Evolutionary conservation across 208 protist genomes (phyloP), one percentile per base, ranked within the genome.

Genomic region (Porcisia deanei): DNA sequence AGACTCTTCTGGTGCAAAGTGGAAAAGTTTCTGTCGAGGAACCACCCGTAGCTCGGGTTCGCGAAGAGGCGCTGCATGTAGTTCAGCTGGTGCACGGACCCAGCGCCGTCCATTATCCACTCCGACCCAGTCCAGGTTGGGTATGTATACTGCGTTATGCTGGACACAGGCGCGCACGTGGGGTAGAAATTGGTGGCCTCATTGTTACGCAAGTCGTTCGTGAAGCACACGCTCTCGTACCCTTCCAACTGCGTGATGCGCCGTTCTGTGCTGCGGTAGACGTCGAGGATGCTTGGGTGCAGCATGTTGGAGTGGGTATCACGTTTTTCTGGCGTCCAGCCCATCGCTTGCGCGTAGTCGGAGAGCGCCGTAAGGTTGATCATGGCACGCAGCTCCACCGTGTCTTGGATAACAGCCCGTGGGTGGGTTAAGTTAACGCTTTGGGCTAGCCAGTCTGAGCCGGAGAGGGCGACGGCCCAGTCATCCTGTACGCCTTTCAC

Each of bases 11-110:
- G 79, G 63, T 87, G 83, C 18, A 72, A 25, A 14, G 82, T 61
- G 5, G 82, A 81, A 72, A 89, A 85, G 57, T 83, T 80, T n/a
- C 49, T 60, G 76, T 93, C 89, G 12, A 87, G 73, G 75, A 88
- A 93, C 86, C 86, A 93, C 10, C 60, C 49, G 66, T 82, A 81
- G 78, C 70, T 89, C 6, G 82, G 83, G 45, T 85, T 90, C n/a
- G 59, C 53, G 39, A 84, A 78, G 12, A 91, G 20, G 14, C 82
- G 75, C 18, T 59, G 71, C 22, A 88, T 57, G 58, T 76, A 71
- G 60, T 86, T 76, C 0, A 68, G 59, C 61, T 90, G 84, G n/a
- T 58, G 75, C 5, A 58, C 14, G 8, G 14, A 7, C 2, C 85
- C 85, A 4, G 55, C 60, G 34, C 83, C 84, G 59, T 68, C 64